These are phyloP conservation scores for Hirsutella rhossiliensis DNA, from an alignment of 2,329 filamentous ascomycete species.

Conservation along the genomic window DNA sequence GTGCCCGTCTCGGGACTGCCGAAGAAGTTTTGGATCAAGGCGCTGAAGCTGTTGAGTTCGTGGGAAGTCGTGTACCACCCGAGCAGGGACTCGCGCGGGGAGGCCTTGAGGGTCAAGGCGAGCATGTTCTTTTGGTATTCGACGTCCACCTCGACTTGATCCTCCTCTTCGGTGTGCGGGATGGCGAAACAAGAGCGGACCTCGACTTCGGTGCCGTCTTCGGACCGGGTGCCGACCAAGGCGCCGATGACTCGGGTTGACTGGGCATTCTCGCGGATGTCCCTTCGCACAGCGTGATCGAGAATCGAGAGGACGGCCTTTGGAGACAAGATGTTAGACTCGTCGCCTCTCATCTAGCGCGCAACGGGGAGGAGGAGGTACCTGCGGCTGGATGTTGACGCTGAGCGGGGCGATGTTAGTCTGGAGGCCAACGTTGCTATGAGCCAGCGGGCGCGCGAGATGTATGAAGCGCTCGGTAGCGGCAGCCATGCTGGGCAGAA, in stretches of 20 bases:
- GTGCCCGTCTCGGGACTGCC: slow-evolving; percentile 93
- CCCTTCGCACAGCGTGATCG: slow-evolving; percentile 88
- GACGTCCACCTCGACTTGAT: slow-evolving; percentile 99
- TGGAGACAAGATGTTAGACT: background rate
- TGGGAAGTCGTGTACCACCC: slow-evolving; percentile 98
- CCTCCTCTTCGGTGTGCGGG: slow-evolving; percentile 93
- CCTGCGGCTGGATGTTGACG: slow-evolving; percentile 92
- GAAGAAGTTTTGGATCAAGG: slow-evolving; percentile 98
- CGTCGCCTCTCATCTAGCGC: background rate
- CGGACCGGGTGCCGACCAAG: slow-evolving; percentile 80
- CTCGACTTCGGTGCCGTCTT: slow-evolving; percentile 94
- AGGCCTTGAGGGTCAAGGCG: slow-evolving; percentile 82
- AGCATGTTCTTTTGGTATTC: slow-evolving; percentile 99
- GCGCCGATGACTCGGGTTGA: slow-evolving; percentile 95
- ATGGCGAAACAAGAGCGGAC: slow-evolving; percentile 96
- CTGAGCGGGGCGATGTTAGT: slow-evolving; percentile 82
- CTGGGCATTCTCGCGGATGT: slow-evolving; percentile 54
- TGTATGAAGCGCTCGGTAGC: slow-evolving; percentile 82
- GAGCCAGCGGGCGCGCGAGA: slow-evolving; percentile 82
- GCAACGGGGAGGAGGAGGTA: slow-evolving; percentile 28
- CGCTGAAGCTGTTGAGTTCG: slow-evolving; percentile 96
- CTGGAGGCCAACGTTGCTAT: slow-evolving; percentile 65
- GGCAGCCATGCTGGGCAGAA: slow-evolving; percentile 61
- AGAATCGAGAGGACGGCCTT: slow-evolving; percentile 65
- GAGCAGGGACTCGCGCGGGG: slow-evolving; percentile 85